These are phyloP conservation scores for Exophiala spinifera DNA, from an alignment of 2,329 filamentous ascomycete genomes.

Conservation along the genomic window DNA sequence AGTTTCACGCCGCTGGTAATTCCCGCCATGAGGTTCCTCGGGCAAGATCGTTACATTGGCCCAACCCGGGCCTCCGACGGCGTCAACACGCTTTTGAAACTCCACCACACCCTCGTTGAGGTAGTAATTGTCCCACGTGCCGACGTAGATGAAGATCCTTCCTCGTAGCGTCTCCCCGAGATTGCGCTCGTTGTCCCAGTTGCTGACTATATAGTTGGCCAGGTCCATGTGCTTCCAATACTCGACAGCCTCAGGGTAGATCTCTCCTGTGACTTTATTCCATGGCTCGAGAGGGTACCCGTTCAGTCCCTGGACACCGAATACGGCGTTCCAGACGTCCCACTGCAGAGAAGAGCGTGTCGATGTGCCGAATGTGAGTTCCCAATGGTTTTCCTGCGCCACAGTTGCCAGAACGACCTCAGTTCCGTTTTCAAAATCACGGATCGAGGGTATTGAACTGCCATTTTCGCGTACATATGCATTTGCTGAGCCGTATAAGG, in stretches of 20 bases:
- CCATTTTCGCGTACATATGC: conserved; percentile 10
- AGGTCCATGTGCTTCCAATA: conserved; percentile 18
- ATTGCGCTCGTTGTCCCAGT: conserved; percentile 17
- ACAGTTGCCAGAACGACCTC: conserved; percentile 8
- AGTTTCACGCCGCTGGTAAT: conserved; percentile 11
- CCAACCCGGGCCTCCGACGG: conserved; percentile 6
- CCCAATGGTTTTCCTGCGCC: conserved; percentile 19
- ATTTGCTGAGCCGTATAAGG: conserved; percentile 11
- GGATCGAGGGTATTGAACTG: conserved; percentile 12
- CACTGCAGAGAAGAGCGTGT: conserved; percentile 14
- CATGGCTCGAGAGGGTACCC: conserved; percentile 16
- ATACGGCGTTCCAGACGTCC: conserved; percentile 20
- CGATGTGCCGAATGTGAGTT: conserved; percentile 14
- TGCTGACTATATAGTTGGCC: conserved; percentile 12
- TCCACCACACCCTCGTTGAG: conserved; percentile 16
- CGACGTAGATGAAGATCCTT: conserved; percentile 16
- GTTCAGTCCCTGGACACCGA: conserved; percentile 15
- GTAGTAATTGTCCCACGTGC: conserved; percentile 17
- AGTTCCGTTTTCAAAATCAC: conserved; percentile 12
- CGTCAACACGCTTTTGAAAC: conserved; percentile 12
- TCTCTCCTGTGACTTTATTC: conserved; percentile 19
- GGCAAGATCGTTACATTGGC: conserved; percentile 15
- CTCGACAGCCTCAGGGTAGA: conserved; percentile 16
- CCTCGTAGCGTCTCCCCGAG: conserved; percentile 5
- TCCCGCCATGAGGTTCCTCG: conserved; percentile 13